Base-by-base conservation (phyloP, 129 eudicot genomes). In the Centella asiatica region DNA sequence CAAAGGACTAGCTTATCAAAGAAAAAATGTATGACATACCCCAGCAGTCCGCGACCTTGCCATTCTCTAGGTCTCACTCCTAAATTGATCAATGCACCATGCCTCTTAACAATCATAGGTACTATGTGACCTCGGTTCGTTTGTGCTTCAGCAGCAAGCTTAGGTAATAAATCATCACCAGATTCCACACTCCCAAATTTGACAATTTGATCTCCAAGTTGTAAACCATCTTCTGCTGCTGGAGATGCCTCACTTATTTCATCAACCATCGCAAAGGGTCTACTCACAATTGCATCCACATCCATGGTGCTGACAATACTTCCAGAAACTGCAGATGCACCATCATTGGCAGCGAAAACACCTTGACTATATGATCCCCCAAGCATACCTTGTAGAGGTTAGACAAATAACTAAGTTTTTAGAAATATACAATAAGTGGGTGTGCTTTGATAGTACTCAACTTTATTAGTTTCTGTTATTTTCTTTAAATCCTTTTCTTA, bases 141-240 rank as follows among this genome's bases (percentile, higher is more conserved):
- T 68, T 82, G 99, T 20, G 85, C 88, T 85, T 87, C 99, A 76
- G 88, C 77, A 66, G 95, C 77, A 69, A 92, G 96, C 72, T 71
- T 69, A 22, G 79, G 83, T 50, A 81, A 66, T 82, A 87, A 69
- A 80, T 78, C 81, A 59, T 92, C 99, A 57, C 96, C 99, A 73
- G 57, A 78, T 67, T 87, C 96, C 51, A 92, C 95, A 46, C 56
- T 78, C 64, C 99, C 99, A 72, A 92, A 92, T 57, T 84, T 92
- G 62, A 87, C 79, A 58, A 92, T 76, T 67, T 82, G 95, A 74
- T 92, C 99, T 47, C 99, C 99, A 72, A 92, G 95, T 70, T 92
- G 96, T 70, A 92, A 76, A 27, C 99, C 99, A 68, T 87, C 99
- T 69, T 87, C 99, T 24, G 96, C 95, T 65, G 95, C 99, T 55